phyloP scores from a whole-genome alignment of 257 asterid genomes.

The Solanum raphanifolium region DNA sequence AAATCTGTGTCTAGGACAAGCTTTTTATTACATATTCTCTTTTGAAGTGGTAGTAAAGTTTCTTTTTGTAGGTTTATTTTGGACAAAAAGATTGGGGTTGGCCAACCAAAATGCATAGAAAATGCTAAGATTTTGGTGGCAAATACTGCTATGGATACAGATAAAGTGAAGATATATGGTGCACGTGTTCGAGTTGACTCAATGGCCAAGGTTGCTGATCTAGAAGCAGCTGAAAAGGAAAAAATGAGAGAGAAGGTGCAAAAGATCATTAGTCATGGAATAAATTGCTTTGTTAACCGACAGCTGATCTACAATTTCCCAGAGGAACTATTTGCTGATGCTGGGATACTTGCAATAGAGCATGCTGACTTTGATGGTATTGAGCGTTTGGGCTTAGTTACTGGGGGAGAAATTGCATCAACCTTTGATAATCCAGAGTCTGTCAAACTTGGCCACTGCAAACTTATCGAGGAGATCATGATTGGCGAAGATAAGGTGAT shows the following conservation, averaged over 20 bases:
- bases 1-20: background rate
- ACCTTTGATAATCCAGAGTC: slow-evolving; percentile 97
- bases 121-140: slow-evolving; percentile 94
- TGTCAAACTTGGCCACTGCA: slow-evolving; percentile 90
- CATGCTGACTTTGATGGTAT: slow-evolving; percentile 99
- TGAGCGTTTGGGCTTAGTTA: slow-evolving; percentile 88
- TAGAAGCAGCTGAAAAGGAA: slow-evolving; percentile 87
- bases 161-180: slow-evolving; percentile 93
- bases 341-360: slow-evolving; percentile 93
- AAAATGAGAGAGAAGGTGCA: slow-evolving; percentile 95
- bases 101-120: slow-evolving; percentile 96
- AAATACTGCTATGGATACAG: slow-evolving; percentile 98
- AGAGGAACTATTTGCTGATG: slow-evolving; percentile 93
- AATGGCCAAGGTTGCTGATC: slow-evolving; percentile 95
- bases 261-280: slow-evolving; percentile 83
- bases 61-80: slow-evolving; percentile 58
- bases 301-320: slow-evolving; percentile 95
- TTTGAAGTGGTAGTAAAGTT: background rate
- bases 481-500: slow-evolving; percentile 96
- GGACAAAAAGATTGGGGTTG: slow-evolving; percentile 94
- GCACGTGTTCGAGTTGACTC: slow-evolving; percentile 99
- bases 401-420: slow-evolving; percentile 96
- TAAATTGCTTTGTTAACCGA: slow-evolving; percentile 89
- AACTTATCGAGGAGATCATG: slow-evolving; percentile 93
- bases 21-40: background rate